Evolutionary conservation across 257 asterid genomes (phyloP).

Genomic region (Mentha longifolia): DNA sequence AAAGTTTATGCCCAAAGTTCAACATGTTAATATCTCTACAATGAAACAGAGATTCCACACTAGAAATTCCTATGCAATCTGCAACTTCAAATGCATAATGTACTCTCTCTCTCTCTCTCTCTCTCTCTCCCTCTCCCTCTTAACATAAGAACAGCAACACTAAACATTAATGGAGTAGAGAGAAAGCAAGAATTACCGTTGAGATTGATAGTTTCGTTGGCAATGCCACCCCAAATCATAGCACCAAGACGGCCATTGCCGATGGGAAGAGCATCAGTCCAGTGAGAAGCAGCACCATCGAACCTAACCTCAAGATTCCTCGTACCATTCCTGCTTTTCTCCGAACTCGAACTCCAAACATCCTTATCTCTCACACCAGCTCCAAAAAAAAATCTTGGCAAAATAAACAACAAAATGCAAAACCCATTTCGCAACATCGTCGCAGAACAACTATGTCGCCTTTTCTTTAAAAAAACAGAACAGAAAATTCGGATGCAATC

Average conservation of each 20-base stretch:
- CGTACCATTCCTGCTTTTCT: constrained; percentile 25
- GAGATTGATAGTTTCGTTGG: constrained; percentile 70
- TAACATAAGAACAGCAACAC: neutral
- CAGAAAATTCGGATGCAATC: constrained; percentile 5
- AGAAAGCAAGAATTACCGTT: constrained; percentile 49
- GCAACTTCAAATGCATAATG: neutral
- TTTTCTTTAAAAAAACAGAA: neutral
- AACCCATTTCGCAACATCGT: constrained; percentile 30
- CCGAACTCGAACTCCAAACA: constrained; percentile 56
- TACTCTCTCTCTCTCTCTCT: too few relatives aligned
- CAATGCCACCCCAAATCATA: constrained; percentile 80
- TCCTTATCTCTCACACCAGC: constrained; percentile 51
- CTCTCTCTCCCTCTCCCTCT: too few relatives aligned
- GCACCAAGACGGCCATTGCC: constrained; percentile 93
- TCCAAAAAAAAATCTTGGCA: constrained; percentile 26
- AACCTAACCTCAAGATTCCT: constrained; percentile 64
- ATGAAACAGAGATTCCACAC: neutral
- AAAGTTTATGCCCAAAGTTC: too few relatives aligned
- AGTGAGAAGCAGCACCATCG: constrained; percentile 55
- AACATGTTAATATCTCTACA: too few relatives aligned
- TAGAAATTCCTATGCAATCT: neutral
- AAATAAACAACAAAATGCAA: constrained; percentile 22
- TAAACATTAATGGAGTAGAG: neutral
- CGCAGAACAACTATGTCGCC: neutral
- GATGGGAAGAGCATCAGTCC: constrained; percentile 92